phyloP scores from a whole-genome alignment of 495 filamentous ascomycete species.

The Zalerion maritima region DNA sequence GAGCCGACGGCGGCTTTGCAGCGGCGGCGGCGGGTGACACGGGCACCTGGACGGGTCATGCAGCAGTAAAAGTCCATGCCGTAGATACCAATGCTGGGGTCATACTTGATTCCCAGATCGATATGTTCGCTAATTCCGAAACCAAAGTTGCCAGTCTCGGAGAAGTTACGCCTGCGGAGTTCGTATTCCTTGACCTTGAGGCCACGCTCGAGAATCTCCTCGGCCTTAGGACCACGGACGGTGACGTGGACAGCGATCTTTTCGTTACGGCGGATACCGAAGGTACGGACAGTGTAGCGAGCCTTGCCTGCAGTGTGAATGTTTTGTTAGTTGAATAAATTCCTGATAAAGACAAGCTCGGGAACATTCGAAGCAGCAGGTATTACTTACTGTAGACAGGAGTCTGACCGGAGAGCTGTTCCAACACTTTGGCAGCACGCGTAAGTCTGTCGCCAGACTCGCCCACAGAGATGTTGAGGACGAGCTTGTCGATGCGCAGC shows the following conservation, averaged over 20 bases:
- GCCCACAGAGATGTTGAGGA: slow-evolving; percentile 99
- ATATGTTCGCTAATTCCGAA: slow-evolving; percentile 99
- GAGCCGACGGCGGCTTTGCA: slow-evolving; percentile 73
- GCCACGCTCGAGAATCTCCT: slow-evolving; percentile 99
- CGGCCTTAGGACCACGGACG: slow-evolving; percentile 98
- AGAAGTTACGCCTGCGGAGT: slow-evolving; percentile 97
- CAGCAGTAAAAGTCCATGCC: slow-evolving; percentile 99
- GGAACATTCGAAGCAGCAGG: too few relatives aligned
- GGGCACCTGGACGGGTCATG: slow-evolving; percentile 98
- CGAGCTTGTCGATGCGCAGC: slow-evolving; percentile 99
- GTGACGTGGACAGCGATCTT: slow-evolving; percentile 99
- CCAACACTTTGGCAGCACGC: slow-evolving; percentile 98
- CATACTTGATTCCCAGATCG: slow-evolving; percentile 99
- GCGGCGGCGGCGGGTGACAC: slow-evolving; percentile 87
- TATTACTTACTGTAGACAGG: slow-evolving; percentile 81
- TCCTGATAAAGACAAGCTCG: too few relatives aligned
- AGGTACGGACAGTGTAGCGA: slow-evolving; percentile 99
- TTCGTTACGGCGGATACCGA: slow-evolving; percentile 99
- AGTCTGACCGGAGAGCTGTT: slow-evolving; percentile 98
- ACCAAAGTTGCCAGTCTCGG: slow-evolving; percentile 97
- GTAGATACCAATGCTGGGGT: slow-evolving; percentile 98
- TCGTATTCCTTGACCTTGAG: slow-evolving; percentile 99
- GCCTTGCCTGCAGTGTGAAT: slow-evolving; percentile 61
- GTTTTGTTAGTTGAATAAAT: slow-evolving; percentile 10
- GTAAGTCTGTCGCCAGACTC: slow-evolving; percentile 99